Conservation (phyloP, 768 basidiomycete species). For the Trametes gibbosa region DNA sequence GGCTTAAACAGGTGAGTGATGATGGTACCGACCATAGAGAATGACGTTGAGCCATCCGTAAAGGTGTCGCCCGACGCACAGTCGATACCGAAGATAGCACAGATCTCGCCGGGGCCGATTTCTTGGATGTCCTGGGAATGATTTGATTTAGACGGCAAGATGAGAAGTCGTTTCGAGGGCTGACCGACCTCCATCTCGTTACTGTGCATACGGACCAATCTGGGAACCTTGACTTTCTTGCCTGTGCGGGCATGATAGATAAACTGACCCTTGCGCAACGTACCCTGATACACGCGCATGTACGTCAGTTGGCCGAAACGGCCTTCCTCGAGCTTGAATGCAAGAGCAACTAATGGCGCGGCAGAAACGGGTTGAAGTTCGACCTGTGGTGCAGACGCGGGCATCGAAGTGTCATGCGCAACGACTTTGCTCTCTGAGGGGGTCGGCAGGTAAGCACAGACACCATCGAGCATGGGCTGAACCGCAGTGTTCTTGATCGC, state of each 20-base stretch:
- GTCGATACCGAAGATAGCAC: conserved; percentile 98
- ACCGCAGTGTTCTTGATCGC: conserved; percentile 97
- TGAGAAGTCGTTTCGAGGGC: too few species aligned
- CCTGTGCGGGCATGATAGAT: conserved; percentile 94
- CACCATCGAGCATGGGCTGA: conserved; percentile 91
- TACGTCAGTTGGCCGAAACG: conserved; percentile 97
- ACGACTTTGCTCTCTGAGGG: conserved; percentile 76
- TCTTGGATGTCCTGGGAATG: conserved; percentile 77
- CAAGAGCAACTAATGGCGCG: conserved; percentile 88
- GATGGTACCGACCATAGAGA: conserved; percentile 72
- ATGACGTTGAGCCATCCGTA: conserved; percentile 86
- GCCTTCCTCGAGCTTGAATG: conserved; percentile 98
- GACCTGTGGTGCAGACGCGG: conserved; percentile 63
- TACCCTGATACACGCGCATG: conserved; percentile 97
- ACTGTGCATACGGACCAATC: conserved; percentile 96
- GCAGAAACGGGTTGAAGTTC: conserved; percentile 78
- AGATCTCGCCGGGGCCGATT: conserved; percentile 97
- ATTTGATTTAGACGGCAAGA: neutral
- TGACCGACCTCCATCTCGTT: conserved; percentile 93
- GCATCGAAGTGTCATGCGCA: conserved; percentile 80
- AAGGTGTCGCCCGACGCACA: conserved; percentile 98
- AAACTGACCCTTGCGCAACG: conserved; percentile 76
- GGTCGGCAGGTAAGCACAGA: conserved; percentile 92
- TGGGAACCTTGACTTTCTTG: conserved; percentile 95
- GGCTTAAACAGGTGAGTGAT: neutral